Evolutionary conservation across 1,284 basidiomycete genomes (phyloP), one percentile per base, ranked within the genome.

Genomic region (Fomitiporia mediterranea): DNA sequence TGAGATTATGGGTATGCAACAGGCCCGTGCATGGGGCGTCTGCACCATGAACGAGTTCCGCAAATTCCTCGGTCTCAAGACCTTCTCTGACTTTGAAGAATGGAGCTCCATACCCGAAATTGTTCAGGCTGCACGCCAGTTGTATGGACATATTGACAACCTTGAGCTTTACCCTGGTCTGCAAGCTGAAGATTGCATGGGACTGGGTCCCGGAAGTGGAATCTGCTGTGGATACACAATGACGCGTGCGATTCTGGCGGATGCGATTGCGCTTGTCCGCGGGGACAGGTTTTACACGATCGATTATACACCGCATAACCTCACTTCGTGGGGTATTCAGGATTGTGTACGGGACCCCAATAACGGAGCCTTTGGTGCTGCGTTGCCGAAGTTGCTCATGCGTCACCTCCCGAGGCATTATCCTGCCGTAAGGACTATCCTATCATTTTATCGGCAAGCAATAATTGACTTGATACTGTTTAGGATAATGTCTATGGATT

Each of bases 11-110:
- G 72, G 74, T 7, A 75, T 78, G 51, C 64, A 71, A 37, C 73
- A 77, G 60, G 71, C 74, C 9, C 65, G 78, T 34, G 58, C 63
- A 8, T 76, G 74, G 73, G 63, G 69, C 17, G 65, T 70, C 8
- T 74, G 72, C 58, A 68, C 72, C 38, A 42, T 85, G 72, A 84
- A 85, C 62, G 83, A 86, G 67, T 83, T 83, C 67, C 70, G 81
- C 44, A 64, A 70, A 61, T 78, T 73, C 62, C 58, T 80, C 46
- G 74, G 74, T 2, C 64, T 80, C 15, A 78, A 73, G 62, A 63
- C 66, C 47, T 78, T 75, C 59, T 63, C 68, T 25, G 68, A 62
- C 32, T 81, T 83, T 63, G 71, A 77, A 61, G 82, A 85, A 34
- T 85, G 82, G 82, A 82, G 80, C 63, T 49, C 50, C 5, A 75